These are phyloP conservation scores for Geosmithia morbida DNA, from an alignment of 2,329 filamentous ascomycete species.

Conservation along the genomic window DNA sequence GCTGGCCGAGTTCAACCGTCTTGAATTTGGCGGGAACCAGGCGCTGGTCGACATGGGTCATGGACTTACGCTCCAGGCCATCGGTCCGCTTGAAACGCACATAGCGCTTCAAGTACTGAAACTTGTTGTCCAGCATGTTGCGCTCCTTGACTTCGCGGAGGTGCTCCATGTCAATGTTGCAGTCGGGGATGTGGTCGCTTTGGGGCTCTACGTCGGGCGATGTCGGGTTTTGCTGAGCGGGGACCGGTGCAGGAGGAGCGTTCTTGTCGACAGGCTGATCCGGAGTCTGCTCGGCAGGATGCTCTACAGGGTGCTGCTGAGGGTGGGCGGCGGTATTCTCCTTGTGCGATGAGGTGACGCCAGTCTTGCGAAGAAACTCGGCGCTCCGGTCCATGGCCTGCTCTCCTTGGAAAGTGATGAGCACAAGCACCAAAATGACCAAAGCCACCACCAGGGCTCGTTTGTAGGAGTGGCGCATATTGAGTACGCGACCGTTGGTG, in stretches of 20 bases:
- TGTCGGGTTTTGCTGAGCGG: constrained; percentile 5
- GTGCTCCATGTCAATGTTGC: constrained; percentile 30
- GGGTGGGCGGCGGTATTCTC: constrained; percentile 6
- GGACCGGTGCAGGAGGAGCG: constrained; percentile 4
- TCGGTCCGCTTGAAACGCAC: constrained; percentile 32
- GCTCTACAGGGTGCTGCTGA: constrained; percentile 15
- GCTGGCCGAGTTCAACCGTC: constrained; percentile 29
- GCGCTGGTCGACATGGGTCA: constrained; percentile 33
- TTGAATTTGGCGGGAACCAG: constrained; percentile 33
- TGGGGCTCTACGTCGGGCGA: constrained; percentile 5
- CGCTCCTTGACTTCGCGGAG: constrained; percentile 28
- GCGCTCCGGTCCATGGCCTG: constrained; percentile 21
- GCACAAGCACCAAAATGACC: constrained; percentile 25
- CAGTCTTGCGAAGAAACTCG: constrained; percentile 21
- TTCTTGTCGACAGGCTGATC: constrained; percentile 13
- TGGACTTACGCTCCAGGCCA: constrained; percentile 31
- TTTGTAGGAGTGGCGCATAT: constrained; percentile 29
- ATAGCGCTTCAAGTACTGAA: constrained; percentile 43
- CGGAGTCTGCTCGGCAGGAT: neutral
- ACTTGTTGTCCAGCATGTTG: constrained; percentile 31
- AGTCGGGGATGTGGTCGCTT: constrained; percentile 26
- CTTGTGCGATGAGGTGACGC: constrained; percentile 7
- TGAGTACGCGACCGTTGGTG: neutral
- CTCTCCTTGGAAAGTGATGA: constrained; percentile 24
- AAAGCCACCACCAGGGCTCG: constrained; percentile 28